Evolutionary conservation across 305 asterid genomes (phyloP).

Genomic region (Solanum chacoense): DNA sequence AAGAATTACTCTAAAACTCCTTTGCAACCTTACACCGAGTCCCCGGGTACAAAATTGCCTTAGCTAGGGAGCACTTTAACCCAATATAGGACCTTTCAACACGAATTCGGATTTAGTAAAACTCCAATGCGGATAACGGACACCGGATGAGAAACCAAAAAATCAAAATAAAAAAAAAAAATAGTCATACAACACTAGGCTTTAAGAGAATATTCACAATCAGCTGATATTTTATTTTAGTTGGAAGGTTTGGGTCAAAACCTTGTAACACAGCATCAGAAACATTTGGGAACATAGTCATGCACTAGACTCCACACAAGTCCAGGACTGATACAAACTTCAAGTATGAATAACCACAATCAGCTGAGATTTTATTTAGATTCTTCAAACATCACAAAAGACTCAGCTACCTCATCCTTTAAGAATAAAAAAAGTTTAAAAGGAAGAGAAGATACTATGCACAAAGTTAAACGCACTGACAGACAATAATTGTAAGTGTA

Average conservation of each 20-base stretch:
- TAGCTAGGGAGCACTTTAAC: neutral
- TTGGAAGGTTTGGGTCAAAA: neutral
- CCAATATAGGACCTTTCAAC: neutral
- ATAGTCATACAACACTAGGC: neutral
- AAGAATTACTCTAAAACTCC: neutral
- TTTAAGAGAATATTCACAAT: neutral
- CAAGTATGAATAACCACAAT: neutral
- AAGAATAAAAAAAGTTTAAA: neutral
- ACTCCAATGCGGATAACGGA: neutral
- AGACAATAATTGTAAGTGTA: neutral
- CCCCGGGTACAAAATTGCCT: neutral
- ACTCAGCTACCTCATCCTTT: conserved; percentile 1
- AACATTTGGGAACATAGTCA: neutral
- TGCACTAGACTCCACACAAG: neutral
- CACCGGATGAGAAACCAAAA: neutral
- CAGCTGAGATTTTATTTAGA: neutral
- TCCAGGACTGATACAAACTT: neutral
- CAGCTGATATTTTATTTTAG: no score
- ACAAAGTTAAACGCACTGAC: neutral
- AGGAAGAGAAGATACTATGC: neutral
- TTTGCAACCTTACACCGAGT: neutral
- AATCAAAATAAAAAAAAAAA: no score
- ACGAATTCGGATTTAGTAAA: neutral
- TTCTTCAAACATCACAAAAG: neutral
- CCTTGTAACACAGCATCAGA: neutral